Conservation (phyloP, 176 grass and related monocot species). For the Carex myosuroides region DNA sequence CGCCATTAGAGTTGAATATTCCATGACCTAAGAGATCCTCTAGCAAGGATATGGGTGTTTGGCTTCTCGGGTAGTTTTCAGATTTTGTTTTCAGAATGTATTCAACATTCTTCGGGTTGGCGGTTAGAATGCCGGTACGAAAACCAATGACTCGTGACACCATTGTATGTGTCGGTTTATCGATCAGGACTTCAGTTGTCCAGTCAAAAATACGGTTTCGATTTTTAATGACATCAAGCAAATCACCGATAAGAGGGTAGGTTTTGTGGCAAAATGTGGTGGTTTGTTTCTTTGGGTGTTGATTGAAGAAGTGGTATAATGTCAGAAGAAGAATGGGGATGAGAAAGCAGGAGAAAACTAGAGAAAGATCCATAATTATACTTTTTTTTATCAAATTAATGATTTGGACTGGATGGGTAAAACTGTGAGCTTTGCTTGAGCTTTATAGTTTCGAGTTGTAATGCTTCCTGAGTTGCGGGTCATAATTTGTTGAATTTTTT, state of each 20-base stretch:
- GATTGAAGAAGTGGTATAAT: constrained; percentile 14
- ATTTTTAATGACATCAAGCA: no score
- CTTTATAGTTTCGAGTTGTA: not conserved
- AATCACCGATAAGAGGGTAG: no score
- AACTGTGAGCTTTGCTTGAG: no score
- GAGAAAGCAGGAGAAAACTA: not conserved
- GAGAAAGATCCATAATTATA: constrained; percentile 26
- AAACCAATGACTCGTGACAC: not conserved
- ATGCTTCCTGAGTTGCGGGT: no score
- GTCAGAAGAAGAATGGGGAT: constrained; percentile 5
- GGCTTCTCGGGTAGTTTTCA: no score
- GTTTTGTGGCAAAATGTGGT: constrained; percentile 18
- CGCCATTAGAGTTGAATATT: constrained; percentile 68
- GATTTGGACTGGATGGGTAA: not conserved
- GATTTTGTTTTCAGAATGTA: no score
- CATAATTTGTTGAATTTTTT: no score
- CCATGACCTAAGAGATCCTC: constrained; percentile 54
- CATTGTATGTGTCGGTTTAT: not conserved
- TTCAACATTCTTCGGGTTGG: no score
- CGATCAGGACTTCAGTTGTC: no score
- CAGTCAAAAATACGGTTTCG: no score
- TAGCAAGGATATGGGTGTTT: constrained; percentile 3
- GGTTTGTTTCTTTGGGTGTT: constrained; percentile 14
- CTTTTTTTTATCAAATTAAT: not conserved
- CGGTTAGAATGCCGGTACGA: no score